phyloP scores from a whole-genome alignment of 2,329 filamentous ascomycete species.

The Dothistroma pini region DNA sequence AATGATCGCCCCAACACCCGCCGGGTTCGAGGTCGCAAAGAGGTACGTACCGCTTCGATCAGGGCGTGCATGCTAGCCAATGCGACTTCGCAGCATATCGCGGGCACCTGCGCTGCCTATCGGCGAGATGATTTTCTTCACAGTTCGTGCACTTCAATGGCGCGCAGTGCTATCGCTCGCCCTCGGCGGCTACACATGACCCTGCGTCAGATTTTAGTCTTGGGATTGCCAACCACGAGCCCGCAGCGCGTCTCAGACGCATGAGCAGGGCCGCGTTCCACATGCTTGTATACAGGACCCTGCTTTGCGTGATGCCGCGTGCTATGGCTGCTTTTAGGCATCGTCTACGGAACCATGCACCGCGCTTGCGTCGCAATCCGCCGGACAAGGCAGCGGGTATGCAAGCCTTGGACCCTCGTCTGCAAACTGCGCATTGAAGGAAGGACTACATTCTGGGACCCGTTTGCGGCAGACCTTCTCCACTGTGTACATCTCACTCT shows the following conservation, averaged over 20 bases:
- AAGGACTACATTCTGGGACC: not conserved
- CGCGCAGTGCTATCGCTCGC: not conserved
- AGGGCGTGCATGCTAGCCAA: not conserved
- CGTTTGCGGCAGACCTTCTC: too few species aligned
- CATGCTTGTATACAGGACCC: not conserved
- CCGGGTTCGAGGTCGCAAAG: not conserved
- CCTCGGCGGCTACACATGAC: not conserved
- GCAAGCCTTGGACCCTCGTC: not conserved
- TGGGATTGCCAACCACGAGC: not conserved
- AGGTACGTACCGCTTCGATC: constrained; percentile 2
- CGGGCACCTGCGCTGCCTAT: not conserved
- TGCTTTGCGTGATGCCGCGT: not conserved
- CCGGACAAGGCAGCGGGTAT: too few species aligned
- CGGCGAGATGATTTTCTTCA: not conserved
- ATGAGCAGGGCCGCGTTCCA: not conserved
- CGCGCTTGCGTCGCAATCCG: not conserved
- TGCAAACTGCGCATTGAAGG: not conserved
- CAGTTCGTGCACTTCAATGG: not conserved
- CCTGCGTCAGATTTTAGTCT: not conserved
- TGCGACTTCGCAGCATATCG: not conserved
- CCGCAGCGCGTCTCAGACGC: not conserved
- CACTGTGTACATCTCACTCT: not conserved
- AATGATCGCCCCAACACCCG: not conserved
- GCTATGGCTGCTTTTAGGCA: not conserved
- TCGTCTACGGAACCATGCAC: not conserved